Conservation (phyloP, 768 basidiomycete genomes). For the Podaxis sp. region DNA sequence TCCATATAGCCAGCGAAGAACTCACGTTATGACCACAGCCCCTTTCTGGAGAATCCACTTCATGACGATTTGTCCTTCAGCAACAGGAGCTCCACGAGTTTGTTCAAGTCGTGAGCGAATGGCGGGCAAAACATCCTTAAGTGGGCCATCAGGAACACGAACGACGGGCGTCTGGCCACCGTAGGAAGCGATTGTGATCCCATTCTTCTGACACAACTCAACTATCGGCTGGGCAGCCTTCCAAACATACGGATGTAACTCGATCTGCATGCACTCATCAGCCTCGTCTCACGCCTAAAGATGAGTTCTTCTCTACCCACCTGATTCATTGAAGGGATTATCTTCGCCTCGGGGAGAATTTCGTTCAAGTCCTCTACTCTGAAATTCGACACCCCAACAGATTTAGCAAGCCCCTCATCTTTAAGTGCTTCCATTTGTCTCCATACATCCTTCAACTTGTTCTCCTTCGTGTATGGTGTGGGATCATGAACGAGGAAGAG, state of each 20-base stretch:
- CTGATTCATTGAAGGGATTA: constrained; percentile 72
- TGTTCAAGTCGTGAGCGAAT: constrained; percentile 53
- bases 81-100: constrained; percentile 38
- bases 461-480: constrained; percentile 31
- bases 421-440: constrained; percentile 59
- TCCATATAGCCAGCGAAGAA: constrained; percentile 2
- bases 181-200: constrained; percentile 68
- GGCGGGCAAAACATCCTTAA: constrained; percentile 52
- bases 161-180: constrained; percentile 51
- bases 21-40: constrained; percentile 66
- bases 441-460: constrained; percentile 55
- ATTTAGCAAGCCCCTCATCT: constrained; percentile 44
- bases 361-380: constrained; percentile 50
- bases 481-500: constrained; percentile 63
- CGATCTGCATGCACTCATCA: constrained; percentile 43
- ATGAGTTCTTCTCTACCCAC: constrained; percentile 28
- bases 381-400: constrained; percentile 76
- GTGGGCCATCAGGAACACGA: constrained; percentile 51
- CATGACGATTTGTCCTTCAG: constrained; percentile 62
- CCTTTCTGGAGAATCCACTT: constrained; percentile 69
- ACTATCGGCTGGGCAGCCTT: constrained; percentile 56
- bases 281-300: not conserved
- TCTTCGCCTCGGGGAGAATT: constrained; percentile 47
- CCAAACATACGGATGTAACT: constrained; percentile 73
- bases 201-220: constrained; percentile 51